Evolutionary conservation across 2,329 filamentous ascomycete species (phyloP).

Genomic region (Verticillium longisporum): DNA sequence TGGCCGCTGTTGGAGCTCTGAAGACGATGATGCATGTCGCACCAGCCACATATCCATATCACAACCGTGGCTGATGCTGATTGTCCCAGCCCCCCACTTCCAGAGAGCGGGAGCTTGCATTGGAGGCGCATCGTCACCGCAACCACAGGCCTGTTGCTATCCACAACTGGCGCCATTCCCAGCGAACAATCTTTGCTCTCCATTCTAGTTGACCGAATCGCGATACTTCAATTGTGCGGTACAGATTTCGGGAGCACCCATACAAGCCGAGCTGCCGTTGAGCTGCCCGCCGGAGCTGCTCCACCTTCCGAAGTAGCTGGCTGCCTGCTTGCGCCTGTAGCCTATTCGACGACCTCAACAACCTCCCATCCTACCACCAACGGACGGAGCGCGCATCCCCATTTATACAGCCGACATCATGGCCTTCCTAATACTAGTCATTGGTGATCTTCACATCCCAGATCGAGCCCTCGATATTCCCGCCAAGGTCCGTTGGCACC

Average conservation of each 20-base stretch:
- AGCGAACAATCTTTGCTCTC: neutral
- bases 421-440: slow-evolving; percentile 84
- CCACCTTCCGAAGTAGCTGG: neutral
- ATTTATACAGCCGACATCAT: slow-evolving; percentile 43
- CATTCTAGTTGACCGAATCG: neutral
- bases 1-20: neutral
- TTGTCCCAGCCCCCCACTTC: neutral
- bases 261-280: neutral
- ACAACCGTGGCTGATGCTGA: neutral
- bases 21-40: neutral
- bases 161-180: neutral
- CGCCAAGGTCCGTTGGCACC: slow-evolving; percentile 57
- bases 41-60: neutral
- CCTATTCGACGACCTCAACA: neutral
- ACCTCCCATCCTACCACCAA: neutral
- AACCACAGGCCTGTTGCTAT: neutral
- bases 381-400: neutral
- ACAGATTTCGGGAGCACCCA: neutral
- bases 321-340: neutral
- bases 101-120: neutral
- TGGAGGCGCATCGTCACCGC: neutral
- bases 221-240: neutral
- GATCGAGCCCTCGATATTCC: slow-evolving; percentile 88
- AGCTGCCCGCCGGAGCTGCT: neutral
- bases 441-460: slow-evolving; percentile 90